These are phyloP conservation scores for Pichia pseudocactophila DNA, from an alignment of 805 yeast genomes.

Conservation along the genomic window DNA sequence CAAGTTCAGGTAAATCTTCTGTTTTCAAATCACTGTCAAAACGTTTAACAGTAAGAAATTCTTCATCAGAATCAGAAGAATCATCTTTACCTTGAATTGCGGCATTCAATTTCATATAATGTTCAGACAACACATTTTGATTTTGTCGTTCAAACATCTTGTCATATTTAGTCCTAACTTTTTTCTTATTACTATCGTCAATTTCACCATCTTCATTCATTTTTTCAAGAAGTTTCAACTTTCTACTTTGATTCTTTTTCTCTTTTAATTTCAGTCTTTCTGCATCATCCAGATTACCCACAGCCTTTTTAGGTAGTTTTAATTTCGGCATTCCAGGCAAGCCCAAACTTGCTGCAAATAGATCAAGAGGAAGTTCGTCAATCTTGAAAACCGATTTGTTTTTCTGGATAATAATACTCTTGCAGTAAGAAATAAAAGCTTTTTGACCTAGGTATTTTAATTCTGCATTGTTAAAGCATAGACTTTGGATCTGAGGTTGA, in stretches of 20 bases:
- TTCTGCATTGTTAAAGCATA: conserved; percentile 87
- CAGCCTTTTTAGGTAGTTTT: conserved; percentile 49
- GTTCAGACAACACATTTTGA: conserved; percentile 85
- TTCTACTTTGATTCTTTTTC: conserved; percentile 73
- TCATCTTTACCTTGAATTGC: conserved; percentile 23
- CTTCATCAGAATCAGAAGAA: conserved; percentile 37
- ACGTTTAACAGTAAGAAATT: conserved; percentile 75
- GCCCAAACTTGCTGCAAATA: conserved; percentile 80
- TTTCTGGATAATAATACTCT: conserved; percentile 76
- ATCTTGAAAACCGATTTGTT: conserved; percentile 81
- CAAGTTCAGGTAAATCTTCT: conserved; percentile 53
- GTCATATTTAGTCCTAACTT: conserved; percentile 81
- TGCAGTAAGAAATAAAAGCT: conserved; percentile 86
- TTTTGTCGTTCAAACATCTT: conserved; percentile 93
- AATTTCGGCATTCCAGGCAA: conserved; percentile 95
- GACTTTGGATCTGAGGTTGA: conserved; percentile 74
- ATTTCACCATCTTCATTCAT: conserved; percentile 58
- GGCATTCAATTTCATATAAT: conserved; percentile 67
- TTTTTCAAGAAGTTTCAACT: conserved; percentile 47
- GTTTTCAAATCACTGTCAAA: conserved; percentile 62
- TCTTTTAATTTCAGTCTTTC: conserved; percentile 46
- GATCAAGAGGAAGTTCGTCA: conserved; percentile 69
- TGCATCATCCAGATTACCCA: conserved; percentile 27
- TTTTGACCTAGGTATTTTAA: conserved; percentile 91
- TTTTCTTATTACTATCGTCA: conserved; percentile 29